A percentile compares a stretch with the other conserved stretches of the same genome.
Conservation (phyloP, 495 filamentous ascomycete genomes). For the Penicillium cataractarum region DNA sequence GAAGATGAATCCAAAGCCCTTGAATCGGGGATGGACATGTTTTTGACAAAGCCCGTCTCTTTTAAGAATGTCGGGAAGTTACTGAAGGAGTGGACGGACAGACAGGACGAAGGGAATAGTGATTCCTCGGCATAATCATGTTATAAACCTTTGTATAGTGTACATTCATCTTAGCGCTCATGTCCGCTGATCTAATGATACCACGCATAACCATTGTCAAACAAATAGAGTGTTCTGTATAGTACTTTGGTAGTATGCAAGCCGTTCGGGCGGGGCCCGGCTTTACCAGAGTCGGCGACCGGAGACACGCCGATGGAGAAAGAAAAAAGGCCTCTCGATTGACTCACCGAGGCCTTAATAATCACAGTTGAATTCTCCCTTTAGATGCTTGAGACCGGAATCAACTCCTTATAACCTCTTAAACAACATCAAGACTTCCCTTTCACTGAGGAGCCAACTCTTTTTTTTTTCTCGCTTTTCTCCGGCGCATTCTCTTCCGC, state of each 20-base stretch:
- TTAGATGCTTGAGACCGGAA: background rate
- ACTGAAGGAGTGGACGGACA: slow-evolving; percentile 42
- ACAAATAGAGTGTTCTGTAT: too few relatives aligned
- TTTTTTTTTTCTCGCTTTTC: background rate
- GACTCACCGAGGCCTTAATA: slow-evolving; percentile 37
- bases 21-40: slow-evolving; percentile 67
- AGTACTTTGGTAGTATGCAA: too few relatives aligned
- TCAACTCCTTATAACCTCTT: background rate
- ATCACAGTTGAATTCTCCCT: slow-evolving; percentile 7
- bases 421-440: background rate
- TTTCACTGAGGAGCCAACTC: background rate
- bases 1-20: slow-evolving; percentile 67
- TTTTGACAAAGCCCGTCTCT: slow-evolving; percentile 70
- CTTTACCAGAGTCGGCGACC: slow-evolving; percentile 2
- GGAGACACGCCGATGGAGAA: slow-evolving; percentile 9
- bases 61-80: slow-evolving; percentile 50
- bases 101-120: background rate
- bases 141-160: background rate
- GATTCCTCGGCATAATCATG: background rate
- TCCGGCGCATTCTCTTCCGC: slow-evolving; percentile 26
- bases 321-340: slow-evolving; percentile 19
- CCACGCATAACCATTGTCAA: background rate
- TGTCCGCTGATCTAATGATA: background rate
- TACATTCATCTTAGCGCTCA: background rate
- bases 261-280: background rate